Conservation (phyloP, 495 filamentous ascomycete species). For the Lindgomyces ingoldianus region DNA sequence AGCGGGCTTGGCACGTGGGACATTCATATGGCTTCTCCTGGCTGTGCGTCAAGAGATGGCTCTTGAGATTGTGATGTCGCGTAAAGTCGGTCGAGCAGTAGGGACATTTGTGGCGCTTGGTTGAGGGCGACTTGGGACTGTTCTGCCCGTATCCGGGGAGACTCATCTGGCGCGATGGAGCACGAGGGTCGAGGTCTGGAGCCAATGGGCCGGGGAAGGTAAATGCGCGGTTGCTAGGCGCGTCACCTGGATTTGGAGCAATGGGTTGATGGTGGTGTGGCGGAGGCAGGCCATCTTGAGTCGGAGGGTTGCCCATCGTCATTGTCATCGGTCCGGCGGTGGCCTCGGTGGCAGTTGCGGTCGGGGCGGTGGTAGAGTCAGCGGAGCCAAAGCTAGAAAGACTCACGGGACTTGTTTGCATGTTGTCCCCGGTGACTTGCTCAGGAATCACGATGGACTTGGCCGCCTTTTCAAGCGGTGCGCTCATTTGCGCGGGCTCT, state of each 20-base stretch:
- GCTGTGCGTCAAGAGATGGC: conserved; percentile 94
- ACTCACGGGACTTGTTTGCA: conserved; percentile 50
- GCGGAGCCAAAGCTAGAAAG: conserved; percentile 48
- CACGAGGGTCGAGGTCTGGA: conserved; percentile 45
- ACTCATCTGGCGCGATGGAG: conserved; percentile 68
- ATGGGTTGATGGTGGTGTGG: conserved; percentile 23
- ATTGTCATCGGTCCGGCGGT: conserved; percentile 36
- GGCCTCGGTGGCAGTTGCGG: conserved; percentile 49
- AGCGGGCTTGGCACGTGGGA: conserved; percentile 82
- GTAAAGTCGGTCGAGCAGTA: conserved; percentile 97
- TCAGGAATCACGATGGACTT: conserved; percentile 48
- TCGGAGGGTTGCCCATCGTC: neutral
- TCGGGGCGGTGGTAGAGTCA: conserved; percentile 46
- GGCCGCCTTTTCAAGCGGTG: conserved; percentile 46
- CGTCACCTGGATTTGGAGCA: conserved; percentile 35
- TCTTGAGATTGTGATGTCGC: conserved; percentile 98
- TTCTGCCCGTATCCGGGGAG: conserved; percentile 66
- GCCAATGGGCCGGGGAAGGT: conserved; percentile 48
- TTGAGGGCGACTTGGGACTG: conserved; percentile 68
- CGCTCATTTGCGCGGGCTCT: conserved; percentile 45
- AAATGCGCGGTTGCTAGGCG: conserved; percentile 42
- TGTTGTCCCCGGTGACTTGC: conserved; percentile 39
- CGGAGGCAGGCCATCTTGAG: conserved; percentile 10
- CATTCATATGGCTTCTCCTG: conserved; percentile 98
- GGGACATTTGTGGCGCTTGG: conserved; percentile 92